These are phyloP conservation scores for Sonneratia alba DNA, from an alignment of 345 rosid genomes.

Conservation along the genomic window DNA sequence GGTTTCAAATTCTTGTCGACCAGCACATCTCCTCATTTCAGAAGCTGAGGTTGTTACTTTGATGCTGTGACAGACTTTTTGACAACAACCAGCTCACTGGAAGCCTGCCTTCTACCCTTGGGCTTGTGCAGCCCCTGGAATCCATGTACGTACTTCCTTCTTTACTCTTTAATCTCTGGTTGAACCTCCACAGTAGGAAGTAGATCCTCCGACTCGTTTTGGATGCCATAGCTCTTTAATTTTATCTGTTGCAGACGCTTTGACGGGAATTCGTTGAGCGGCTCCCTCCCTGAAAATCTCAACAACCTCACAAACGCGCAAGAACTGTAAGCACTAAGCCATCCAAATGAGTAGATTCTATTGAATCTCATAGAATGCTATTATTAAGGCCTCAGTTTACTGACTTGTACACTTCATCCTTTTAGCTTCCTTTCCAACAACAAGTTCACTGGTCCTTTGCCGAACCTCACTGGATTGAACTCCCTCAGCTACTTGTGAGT, in stretches of 20 bases:
- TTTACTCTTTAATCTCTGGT: not conserved
- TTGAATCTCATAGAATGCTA: not conserved
- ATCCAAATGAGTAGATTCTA: not conserved
- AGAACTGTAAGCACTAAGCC: slow-evolving; percentile 81
- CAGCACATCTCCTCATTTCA: not conserved
- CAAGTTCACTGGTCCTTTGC: slow-evolving; percentile 42
- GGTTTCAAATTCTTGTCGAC: not conserved
- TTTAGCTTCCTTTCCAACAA: slow-evolving; percentile 75
- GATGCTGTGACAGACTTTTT: slow-evolving; percentile 41
- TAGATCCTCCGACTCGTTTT: not conserved
- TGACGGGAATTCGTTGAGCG: slow-evolving; percentile 48
- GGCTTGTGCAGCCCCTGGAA: slow-evolving; percentile 41
- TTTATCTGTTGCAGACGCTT: slow-evolving; percentile 52
- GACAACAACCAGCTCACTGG: slow-evolving; percentile 60
- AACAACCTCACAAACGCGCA: slow-evolving; percentile 41
- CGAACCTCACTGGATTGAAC: slow-evolving; percentile 45
- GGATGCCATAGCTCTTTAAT: not conserved
- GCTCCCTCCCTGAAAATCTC: slow-evolving; percentile 45
- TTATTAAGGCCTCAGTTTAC: not conserved
- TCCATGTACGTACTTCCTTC: slow-evolving; percentile 55
- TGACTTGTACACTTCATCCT: slow-evolving; percentile 1
- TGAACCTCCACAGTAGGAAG: not conserved
- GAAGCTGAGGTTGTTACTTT: not conserved
- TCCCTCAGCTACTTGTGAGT: slow-evolving; percentile 62
- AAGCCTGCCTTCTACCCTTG: slow-evolving; percentile 49